These are phyloP conservation scores for Pseudocercospora fijiensis DNA, from an alignment of 2,329 filamentous ascomycete species.

Conservation along the genomic window DNA sequence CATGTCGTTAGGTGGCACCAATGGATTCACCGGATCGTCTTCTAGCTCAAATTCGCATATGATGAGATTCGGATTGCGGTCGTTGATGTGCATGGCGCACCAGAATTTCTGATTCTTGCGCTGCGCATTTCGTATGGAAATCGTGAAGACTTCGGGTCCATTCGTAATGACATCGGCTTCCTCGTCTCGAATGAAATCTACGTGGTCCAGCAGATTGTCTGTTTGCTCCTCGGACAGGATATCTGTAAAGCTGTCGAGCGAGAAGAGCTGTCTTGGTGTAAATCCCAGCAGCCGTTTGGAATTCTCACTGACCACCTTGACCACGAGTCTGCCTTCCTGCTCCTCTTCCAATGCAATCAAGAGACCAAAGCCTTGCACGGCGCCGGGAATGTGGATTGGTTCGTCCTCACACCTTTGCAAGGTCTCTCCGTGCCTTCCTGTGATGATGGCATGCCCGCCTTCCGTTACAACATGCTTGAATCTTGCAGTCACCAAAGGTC, in stretches of 20 bases:
- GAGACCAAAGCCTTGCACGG: slow-evolving; percentile 76
- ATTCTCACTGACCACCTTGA: slow-evolving; percentile 79
- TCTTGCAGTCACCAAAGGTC: slow-evolving; percentile 63
- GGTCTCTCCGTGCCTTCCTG: slow-evolving; percentile 68
- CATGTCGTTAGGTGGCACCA: slow-evolving; percentile 61
- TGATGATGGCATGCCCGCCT: slow-evolving; percentile 78
- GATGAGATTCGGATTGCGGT: slow-evolving; percentile 65
- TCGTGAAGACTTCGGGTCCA: slow-evolving; percentile 81
- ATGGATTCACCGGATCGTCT: slow-evolving; percentile 67
- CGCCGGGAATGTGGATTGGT: slow-evolving; percentile 82
- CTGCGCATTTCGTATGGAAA: slow-evolving; percentile 65
- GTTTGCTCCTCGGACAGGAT: slow-evolving; percentile 80
- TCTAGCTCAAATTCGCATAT: slow-evolving; percentile 89
- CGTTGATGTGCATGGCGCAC: slow-evolving; percentile 80
- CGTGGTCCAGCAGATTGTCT: slow-evolving; percentile 79
- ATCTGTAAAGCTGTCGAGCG: slow-evolving; percentile 72
- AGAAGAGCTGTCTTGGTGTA: slow-evolving; percentile 72
- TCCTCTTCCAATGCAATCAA: slow-evolving; percentile 73
- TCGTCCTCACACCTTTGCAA: slow-evolving; percentile 86
- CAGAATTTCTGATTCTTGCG: slow-evolving; percentile 67
- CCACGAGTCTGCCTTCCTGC: slow-evolving; percentile 62
- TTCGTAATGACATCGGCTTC: slow-evolving; percentile 71
- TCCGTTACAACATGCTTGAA: slow-evolving; percentile 77
- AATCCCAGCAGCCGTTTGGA: slow-evolving; percentile 73
- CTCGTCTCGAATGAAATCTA: slow-evolving; percentile 84